Conservation (phyloP, 1,284 basidiomycete genomes). For the Golubevia pallescens region DNA sequence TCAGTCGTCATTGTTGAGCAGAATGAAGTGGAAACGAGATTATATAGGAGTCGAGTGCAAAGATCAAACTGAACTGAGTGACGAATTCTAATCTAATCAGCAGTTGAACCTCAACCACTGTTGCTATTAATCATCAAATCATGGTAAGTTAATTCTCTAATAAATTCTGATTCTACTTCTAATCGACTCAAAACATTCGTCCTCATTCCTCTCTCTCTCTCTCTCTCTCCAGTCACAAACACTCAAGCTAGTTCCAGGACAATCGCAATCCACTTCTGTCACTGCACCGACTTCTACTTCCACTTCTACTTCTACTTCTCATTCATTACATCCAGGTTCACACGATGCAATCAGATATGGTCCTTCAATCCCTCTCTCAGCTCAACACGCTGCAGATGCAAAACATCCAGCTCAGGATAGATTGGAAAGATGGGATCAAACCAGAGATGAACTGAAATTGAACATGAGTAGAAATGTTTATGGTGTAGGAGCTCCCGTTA, state of each 20-base stretch:
- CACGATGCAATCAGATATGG: constrained; percentile 60
- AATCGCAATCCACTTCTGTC: not conserved
- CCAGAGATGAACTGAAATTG: constrained; percentile 84
- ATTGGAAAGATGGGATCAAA: constrained; percentile 77
- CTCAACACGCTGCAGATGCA: constrained; percentile 23
- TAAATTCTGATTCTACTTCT: too few species aligned
- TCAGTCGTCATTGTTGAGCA: too few species aligned
- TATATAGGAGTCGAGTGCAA: constrained; percentile 66
- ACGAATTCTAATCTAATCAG: too few species aligned
- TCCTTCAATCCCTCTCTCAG: constrained; percentile 19
- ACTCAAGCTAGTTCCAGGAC: not conserved
- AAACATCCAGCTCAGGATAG: constrained; percentile 55
- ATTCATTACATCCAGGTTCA: constrained; percentile 43
- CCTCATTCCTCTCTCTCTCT: too few species aligned
- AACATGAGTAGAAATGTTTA: constrained; percentile 83
- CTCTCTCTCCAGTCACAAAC: too few species aligned
- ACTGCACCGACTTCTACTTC: constrained; percentile 21
- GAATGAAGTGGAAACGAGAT: constrained; percentile 66
- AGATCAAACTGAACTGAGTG: too few species aligned
- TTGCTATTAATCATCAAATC: too few species aligned
- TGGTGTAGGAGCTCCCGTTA: constrained; percentile 85
- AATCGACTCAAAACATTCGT: too few species aligned
- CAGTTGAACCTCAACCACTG: too few species aligned
- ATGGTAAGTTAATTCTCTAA: too few species aligned
- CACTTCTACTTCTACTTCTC: constrained; percentile 27